Evolutionary conservation across 306 rosid species (phyloP), one percentile per base, ranked within the genome.

Genomic region (Lathyrus sativus): DNA sequence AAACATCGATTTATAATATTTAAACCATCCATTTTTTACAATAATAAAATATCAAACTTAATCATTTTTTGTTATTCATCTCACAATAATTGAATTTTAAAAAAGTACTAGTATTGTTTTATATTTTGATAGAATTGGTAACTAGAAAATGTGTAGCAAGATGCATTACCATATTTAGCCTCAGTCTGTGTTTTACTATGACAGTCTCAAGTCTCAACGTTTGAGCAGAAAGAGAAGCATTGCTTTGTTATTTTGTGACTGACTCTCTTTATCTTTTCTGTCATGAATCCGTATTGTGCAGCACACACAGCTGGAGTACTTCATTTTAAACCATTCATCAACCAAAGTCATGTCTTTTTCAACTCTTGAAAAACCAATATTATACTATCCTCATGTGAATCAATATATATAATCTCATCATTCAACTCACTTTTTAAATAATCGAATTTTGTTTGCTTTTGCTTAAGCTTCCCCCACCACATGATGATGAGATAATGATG

Each of bases 401-500:
- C 2, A 35, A 7, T n/a, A n/a, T n/a, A n/a, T n/a, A n/a, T n/a
- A n/a, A 54, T 33, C 15, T 31, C 7, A 9, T 12, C 29, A 39
- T 51, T 53, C 11, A 13, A 19, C 22, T 45, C 59, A 18, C 11
- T 31, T 11, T 72, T 65, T 56, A 67, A 62, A 74, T 77, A 18
- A 67, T 58, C 74, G 79, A 70, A 74, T 68, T 70, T 85, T 87
- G 89, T 81, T 81, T 84, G 84, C 88, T 86, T 85, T 84, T 78
- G 80, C 65, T 78, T 72, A 70, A 71, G 33, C 83, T 79, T 81
- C 78, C 88, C 95, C 85, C 87, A 85, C 84, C 73, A 69, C 93
- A 90, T 89, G 92, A 89, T 89, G 89, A 89, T 90, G 96, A 88
- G 96, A 85, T 74, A 88, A 89, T 92, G 78, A 90, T 89, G 90